Base-by-base conservation (phyloP, 495 filamentous ascomycete genomes). In the Penicillium goetzii region DNA sequence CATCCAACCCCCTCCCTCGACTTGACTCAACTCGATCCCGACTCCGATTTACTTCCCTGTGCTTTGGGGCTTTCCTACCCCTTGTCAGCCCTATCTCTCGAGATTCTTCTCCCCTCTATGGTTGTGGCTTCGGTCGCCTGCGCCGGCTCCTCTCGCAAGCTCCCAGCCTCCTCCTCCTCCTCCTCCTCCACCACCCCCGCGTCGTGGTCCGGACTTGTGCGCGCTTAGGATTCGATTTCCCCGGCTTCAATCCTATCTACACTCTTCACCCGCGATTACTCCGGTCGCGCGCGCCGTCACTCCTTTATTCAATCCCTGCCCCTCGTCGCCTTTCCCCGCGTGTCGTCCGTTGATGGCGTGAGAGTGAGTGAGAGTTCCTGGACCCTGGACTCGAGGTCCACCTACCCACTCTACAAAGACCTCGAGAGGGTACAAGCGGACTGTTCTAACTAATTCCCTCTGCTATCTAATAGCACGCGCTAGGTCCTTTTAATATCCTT, bases 301-400 rank as follows among this genome's bases (percentile, higher is more conserved):
- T 56, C 23, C 23, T 25, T 65, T 28, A 11, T 43, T 34, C 36
- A 56, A 36, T 14, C 26, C n/a, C 32, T 50, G 14, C 45, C 26
- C 34, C 55, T 53, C 34, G 11, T 15, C 38, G 26, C 12, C 36
- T 36, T 32, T 30, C 26, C 58, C 64, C 52, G 56, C 61, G 51
- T 61, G 43, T 58, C 32, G 58, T 59, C 56, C 40, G 63, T 69
- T 59, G 59, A 73, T 73, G 71, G 61, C 65, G 62, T 69, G 58
- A 69, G 50, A 45, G 69, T 72, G 54, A 72, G 67, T 67, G 49
- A 38, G 45, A 59, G 26, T 55, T 43, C 21, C 61, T 59, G 40
- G 14, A 45, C 28, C 56, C 59, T 52, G 26, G 40, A 45, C 26
- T 51, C 14, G 26, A 50, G 32, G 19, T 34, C 28, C 43, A 52